A percentile compares a stretch with the other conserved stretches of the same genome.
phyloP scores from a whole-genome alignment of 805 yeast genomes.

The Candida tammaniensis region DNA sequence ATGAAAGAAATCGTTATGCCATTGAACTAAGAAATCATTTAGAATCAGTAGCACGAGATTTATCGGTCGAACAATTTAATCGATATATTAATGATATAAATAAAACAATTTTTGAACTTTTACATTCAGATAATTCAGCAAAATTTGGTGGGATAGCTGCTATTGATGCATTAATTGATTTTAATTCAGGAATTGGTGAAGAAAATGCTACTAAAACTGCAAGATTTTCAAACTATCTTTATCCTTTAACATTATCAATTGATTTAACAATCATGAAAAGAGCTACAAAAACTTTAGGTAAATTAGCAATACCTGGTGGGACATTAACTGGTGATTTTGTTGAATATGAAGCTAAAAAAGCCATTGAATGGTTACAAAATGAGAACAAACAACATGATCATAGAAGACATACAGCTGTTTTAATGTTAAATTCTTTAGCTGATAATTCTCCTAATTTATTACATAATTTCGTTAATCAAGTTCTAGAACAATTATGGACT shows the following conservation, averaged over 20 bases:
- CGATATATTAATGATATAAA: constrained; percentile 82
- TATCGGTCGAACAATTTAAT: constrained; percentile 76
- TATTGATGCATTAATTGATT: constrained; percentile 80
- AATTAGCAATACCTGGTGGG: constrained; percentile 85
- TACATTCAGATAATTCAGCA: constrained; percentile 68
- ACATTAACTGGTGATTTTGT: constrained; percentile 89
- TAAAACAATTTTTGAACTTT: constrained; percentile 79
- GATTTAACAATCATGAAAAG: constrained; percentile 82
- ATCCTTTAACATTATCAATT: constrained; percentile 74
- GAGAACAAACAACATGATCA: constrained; percentile 72
- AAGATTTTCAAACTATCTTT: constrained; percentile 83
- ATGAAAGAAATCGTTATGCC: constrained; percentile 55
- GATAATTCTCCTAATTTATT: constrained; percentile 82
- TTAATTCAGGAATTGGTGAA: constrained; percentile 71
- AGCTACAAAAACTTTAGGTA: constrained; percentile 86
- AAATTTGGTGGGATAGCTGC: constrained; percentile 91
- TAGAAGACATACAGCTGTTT: constrained; percentile 86
- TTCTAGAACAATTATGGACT: constrained; percentile 81
- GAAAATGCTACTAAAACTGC: constrained; percentile 88
- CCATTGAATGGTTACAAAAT: constrained; percentile 88
- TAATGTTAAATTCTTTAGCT: constrained; percentile 80
- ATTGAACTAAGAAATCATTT: constrained; percentile 68
- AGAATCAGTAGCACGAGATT: constrained; percentile 72
- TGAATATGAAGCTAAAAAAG: constrained; percentile 84
- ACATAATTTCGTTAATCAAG: constrained; percentile 72